Evolutionary conservation across 345 rosid species (phyloP).

Genomic region (Syzygium oleosum): DNA sequence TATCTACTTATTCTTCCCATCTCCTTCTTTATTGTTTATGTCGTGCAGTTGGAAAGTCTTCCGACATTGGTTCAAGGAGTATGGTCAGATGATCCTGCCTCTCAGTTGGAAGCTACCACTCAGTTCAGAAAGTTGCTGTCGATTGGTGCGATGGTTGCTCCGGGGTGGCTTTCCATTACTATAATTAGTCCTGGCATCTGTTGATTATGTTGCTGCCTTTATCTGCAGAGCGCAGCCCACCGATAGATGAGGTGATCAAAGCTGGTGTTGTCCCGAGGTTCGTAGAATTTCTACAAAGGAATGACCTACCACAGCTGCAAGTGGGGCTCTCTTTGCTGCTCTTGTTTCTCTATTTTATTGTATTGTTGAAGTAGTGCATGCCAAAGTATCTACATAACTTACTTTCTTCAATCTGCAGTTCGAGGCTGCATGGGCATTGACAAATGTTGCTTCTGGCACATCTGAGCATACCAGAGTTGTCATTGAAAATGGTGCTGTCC

Average conservation of each 20-base stretch:
- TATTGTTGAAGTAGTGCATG: background rate
- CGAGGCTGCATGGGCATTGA: conserved; percentile 93
- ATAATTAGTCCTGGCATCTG: background rate
- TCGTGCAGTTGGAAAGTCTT: conserved; percentile 60
- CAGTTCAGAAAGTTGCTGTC: conserved; percentile 76
- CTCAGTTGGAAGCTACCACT: conserved; percentile 68
- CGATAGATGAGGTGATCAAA: conserved; percentile 81
- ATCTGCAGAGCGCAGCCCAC: conserved; percentile 67
- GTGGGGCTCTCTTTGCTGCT: conserved; percentile 13
- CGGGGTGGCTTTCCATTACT: background rate
- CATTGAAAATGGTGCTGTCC: conserved; percentile 74
- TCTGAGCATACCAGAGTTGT: conserved; percentile 79
- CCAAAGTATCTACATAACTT: background rate
- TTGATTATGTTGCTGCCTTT: background rate
- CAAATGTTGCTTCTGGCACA: conserved; percentile 87
- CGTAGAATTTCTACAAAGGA: conserved; percentile 75
- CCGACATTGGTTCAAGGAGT: conserved; percentile 75
- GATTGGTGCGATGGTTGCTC: conserved; percentile 32
- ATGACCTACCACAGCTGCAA: conserved; percentile 70
- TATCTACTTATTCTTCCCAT: background rate
- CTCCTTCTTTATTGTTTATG: conserved; percentile 3
- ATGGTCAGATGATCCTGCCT: conserved; percentile 50
- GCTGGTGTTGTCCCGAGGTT: conserved; percentile 72
- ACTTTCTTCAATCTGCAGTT: conserved; percentile 33
- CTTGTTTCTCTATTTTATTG: background rate